Conservation (phyloP, 2,329 filamentous ascomycete genomes). For the Coleophoma cylindrospora region DNA sequence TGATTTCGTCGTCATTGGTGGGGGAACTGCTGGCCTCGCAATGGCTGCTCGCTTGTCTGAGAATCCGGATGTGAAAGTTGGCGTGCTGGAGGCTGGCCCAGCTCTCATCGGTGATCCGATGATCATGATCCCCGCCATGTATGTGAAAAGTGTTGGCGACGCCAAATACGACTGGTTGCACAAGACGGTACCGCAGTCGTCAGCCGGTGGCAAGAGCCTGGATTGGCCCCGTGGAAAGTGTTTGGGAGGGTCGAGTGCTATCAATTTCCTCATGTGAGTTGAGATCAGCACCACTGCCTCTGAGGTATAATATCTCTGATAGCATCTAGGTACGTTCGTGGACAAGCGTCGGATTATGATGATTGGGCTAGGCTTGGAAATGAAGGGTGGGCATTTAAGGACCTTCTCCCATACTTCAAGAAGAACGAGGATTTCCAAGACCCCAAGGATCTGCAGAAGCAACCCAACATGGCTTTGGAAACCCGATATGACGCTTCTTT, state of each 20-base stretch:
- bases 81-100: constrained; percentile 36
- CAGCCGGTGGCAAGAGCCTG: not conserved
- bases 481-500: constrained; percentile 6
- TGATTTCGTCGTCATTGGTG: constrained; percentile 10
- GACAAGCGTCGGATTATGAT: constrained; percentile 26
- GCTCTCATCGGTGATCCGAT: constrained; percentile 29
- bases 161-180: constrained; percentile 11
- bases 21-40: constrained; percentile 40
- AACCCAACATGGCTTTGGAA: constrained; percentile 9
- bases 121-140: constrained; percentile 27
- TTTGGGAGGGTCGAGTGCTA: constrained; percentile 29
- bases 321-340: constrained; percentile 6
- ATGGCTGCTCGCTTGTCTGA: constrained; percentile 46
- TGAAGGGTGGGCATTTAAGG: constrained; percentile 32
- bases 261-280: constrained; percentile 28
- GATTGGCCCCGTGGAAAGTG: constrained; percentile 26
- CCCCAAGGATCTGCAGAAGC: constrained; percentile 1
- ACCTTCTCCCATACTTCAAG: constrained; percentile 35
- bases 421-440: constrained; percentile 23
- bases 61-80: constrained; percentile 36
- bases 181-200: constrained; percentile 9
- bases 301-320: not conserved
- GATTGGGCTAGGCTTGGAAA: constrained; percentile 35
- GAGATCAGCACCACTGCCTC: not conserved
- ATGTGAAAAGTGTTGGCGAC: constrained; percentile 6